Percentiles rank a stretch among this genome's conserved stretches.
These are phyloP conservation scores for Daphne laureola DNA, from an alignment of 441 rosid species.

Conservation along the genomic window DNA sequence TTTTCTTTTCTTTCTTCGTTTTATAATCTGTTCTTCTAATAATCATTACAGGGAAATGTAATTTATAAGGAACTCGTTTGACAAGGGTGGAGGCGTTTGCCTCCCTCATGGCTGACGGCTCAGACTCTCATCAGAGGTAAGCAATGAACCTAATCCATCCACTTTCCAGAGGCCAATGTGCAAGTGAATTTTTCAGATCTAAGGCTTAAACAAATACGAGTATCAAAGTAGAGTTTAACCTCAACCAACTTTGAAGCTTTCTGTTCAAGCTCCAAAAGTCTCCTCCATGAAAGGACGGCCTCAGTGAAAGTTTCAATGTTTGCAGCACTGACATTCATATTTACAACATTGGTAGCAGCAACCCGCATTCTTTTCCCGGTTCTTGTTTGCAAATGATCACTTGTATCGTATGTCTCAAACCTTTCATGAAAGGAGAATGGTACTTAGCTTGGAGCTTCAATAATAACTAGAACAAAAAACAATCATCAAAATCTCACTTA, in stretches of 20 bases:
- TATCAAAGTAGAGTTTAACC: slow-evolving; percentile 31
- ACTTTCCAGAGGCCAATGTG: too few relatives aligned
- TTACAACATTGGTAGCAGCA: slow-evolving; percentile 79
- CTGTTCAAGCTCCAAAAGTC: slow-evolving; percentile 82
- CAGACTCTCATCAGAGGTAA: too few relatives aligned
- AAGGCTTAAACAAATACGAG: slow-evolving; percentile 8
- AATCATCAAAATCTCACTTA: slow-evolving; percentile 45
- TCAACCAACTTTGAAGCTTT: slow-evolving; percentile 70
- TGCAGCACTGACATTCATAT: slow-evolving; percentile 86
- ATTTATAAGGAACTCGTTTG: too few relatives aligned
- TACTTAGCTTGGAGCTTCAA: slow-evolving; percentile 12
- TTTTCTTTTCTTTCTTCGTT: too few relatives aligned
- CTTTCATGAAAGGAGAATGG: slow-evolving; percentile 28
- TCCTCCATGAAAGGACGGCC: slow-evolving; percentile 87
- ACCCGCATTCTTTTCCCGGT: slow-evolving; percentile 81
- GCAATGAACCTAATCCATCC: too few relatives aligned
- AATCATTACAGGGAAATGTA: too few relatives aligned
- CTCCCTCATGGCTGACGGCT: too few relatives aligned
- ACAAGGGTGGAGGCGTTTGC: too few relatives aligned
- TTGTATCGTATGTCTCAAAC: slow-evolving; percentile 86
- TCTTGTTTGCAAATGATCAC: slow-evolving; percentile 44
- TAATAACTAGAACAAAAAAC: slow-evolving; percentile 5
- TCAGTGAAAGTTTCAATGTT: slow-evolving; percentile 78
- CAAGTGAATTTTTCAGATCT: not conserved
- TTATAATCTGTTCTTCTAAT: too few relatives aligned